Percentiles rank a stretch among this genome's conserved stretches.
phyloP scores from a whole-genome alignment of 2,329 filamentous ascomycete species.

The Nemania sp. region DNA sequence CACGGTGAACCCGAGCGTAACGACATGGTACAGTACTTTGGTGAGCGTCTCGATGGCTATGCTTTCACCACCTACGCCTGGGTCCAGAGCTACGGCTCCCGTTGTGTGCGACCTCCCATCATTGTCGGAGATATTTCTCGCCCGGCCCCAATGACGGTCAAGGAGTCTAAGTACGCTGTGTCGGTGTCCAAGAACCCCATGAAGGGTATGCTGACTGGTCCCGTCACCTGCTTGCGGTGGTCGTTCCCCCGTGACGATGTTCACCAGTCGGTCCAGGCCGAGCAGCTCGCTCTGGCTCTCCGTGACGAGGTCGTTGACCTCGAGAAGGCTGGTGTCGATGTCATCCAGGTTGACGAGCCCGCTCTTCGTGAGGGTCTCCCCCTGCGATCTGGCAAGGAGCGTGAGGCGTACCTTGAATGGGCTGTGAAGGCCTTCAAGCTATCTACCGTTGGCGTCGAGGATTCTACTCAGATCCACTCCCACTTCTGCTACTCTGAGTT shows the following conservation, averaged over 20 bases:
- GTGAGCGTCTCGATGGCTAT: slow-evolving; percentile 95
- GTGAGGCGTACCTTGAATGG: slow-evolving; percentile 96
- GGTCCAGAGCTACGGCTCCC: slow-evolving; percentile 98
- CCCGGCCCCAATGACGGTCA: slow-evolving; percentile 97
- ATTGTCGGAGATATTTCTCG: slow-evolving; percentile 98
- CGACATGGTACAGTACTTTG: slow-evolving; percentile 99
- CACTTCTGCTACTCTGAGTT: slow-evolving; percentile 99
- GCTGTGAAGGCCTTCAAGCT: slow-evolving; percentile 98
- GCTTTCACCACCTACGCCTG: slow-evolving; percentile 99
- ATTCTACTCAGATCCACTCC: slow-evolving; percentile 98
- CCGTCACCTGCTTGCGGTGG: slow-evolving; percentile 98
- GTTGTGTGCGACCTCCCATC: slow-evolving; percentile 97
- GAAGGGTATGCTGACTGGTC: slow-evolving; percentile 99
- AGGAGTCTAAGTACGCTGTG: slow-evolving; percentile 99
- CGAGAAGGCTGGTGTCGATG: slow-evolving; percentile 92
- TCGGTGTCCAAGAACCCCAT: slow-evolving; percentile 98
- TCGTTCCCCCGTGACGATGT: slow-evolving; percentile 99
- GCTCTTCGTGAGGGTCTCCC: slow-evolving; percentile 99
- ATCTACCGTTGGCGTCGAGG: slow-evolving; percentile 87
- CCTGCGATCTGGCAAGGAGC: slow-evolving; percentile 90
- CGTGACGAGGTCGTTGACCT: slow-evolving; percentile 98
- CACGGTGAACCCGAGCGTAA: slow-evolving; percentile 99
- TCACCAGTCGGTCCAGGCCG: slow-evolving; percentile 97
- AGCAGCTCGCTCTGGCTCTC: slow-evolving; percentile 97
- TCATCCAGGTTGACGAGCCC: slow-evolving; percentile 99